phyloP scores from a whole-genome alignment of 768 basidiomycete species.

The Dacryopinax spathularia region DNA sequence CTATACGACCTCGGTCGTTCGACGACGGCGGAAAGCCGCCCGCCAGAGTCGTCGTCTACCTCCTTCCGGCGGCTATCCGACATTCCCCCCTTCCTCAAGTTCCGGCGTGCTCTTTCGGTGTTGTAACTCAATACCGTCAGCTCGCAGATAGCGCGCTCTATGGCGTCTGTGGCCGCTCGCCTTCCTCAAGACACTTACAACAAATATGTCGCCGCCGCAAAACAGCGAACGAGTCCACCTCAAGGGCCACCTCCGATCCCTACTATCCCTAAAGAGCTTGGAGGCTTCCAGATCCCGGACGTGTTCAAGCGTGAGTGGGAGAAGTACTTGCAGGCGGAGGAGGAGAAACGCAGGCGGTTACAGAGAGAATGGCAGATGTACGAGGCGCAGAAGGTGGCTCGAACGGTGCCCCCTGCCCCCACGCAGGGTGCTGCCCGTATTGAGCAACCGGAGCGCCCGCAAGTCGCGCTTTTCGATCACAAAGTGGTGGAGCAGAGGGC shows the following conservation, averaged over 20 bases:
- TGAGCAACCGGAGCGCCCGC: not conserved
- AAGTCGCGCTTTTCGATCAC: not conserved
- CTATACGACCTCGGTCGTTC: constrained; percentile 1
- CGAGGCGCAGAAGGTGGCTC: not conserved
- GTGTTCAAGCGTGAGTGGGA: not conserved
- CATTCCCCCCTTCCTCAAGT: not conserved
- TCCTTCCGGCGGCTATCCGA: not conserved
- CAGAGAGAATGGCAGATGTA: not conserved
- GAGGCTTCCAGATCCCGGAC: not conserved
- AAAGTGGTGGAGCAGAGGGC: not conserved
- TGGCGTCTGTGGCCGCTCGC: not conserved
- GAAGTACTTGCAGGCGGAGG: not conserved
- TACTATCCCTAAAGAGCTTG: not conserved
- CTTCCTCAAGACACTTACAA: not conserved
- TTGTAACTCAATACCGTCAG: not conserved
- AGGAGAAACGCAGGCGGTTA: not conserved
- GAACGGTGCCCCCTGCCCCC: not conserved
- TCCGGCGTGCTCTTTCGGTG: not conserved
- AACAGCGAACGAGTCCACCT: not conserved
- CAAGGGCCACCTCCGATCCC: not conserved
- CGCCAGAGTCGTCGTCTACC: not conserved
- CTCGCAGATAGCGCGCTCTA: not conserved
- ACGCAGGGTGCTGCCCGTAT: not conserved
- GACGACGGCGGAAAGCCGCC: constrained; percentile 4
- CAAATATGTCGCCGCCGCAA: not conserved